phyloP scores from a whole-genome alignment of 2,329 filamentous ascomycete species.

The Fusarium tanahbumbuense region DNA sequence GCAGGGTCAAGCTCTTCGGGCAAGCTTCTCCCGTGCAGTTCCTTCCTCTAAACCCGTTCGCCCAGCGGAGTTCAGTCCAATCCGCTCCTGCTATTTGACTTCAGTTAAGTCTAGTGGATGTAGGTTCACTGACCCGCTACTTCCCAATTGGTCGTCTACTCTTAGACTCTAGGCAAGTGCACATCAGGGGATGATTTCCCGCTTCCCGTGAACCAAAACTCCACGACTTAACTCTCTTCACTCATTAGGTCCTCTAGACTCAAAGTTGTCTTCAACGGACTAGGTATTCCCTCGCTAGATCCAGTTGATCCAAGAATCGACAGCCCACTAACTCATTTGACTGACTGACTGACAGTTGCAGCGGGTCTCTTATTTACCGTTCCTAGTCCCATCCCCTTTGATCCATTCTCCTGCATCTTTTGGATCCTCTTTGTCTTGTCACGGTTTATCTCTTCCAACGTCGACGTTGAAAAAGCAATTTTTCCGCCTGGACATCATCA shows the following conservation, averaged over 20 bases:
- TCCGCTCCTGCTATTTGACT: not conserved
- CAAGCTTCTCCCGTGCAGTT: conserved; percentile 4
- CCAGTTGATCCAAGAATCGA: not conserved
- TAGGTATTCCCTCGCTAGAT: not conserved
- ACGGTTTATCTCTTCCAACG: conserved; percentile 9
- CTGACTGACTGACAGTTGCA: conserved; percentile 31
- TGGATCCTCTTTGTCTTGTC: conserved; percentile 8
- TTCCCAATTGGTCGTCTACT: not conserved
- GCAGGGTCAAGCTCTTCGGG: conserved; percentile 8
- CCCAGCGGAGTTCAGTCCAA: not conserved
- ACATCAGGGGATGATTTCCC: conserved; percentile 24
- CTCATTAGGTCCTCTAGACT: not conserved
- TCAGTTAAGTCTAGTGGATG: not conserved
- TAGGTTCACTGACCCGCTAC: not conserved
- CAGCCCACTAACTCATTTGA: not conserved
- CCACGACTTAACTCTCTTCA: conserved; percentile 9
- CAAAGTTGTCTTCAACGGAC: not conserved
- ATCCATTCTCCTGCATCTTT: conserved; percentile 26
- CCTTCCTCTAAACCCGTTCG: not conserved
- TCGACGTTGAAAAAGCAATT: conserved; percentile 32
- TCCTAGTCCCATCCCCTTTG: not conserved
- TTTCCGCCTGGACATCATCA: not conserved
- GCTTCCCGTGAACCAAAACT: conserved; percentile 32
- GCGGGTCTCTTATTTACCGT: conserved; percentile 18
- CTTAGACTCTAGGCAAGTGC: conserved; percentile 4